A percentile compares a stretch with the other conserved stretches of the same genome.
Conservation (phyloP, 352 stramenopile genomes). For the Pythium periplocum region DNA sequence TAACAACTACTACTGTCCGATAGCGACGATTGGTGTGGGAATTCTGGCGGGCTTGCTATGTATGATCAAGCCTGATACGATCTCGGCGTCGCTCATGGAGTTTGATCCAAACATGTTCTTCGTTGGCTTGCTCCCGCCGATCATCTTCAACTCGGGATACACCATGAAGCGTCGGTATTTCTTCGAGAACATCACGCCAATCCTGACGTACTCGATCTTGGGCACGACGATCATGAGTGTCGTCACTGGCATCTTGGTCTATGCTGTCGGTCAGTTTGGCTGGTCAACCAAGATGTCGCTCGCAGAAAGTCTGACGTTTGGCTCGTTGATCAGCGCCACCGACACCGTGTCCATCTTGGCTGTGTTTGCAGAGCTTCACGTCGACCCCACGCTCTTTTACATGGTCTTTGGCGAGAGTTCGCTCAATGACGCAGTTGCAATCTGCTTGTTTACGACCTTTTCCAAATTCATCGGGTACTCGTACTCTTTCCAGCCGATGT, state of each 20-base stretch:
- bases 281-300: conserved; percentile 77
- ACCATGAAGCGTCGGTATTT: conserved; percentile 91
- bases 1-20: not conserved
- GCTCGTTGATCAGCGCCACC: conserved; percentile 90
- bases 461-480: conserved; percentile 89
- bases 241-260: conserved; percentile 74
- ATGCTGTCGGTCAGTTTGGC: conserved; percentile 54
- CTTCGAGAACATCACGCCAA: conserved; percentile 88
- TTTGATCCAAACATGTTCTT: conserved; percentile 94
- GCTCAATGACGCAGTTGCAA: conserved; percentile 92
- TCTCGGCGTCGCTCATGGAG: conserved; percentile 69
- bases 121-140: conserved; percentile 88
- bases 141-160: conserved; percentile 95
- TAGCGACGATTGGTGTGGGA: conserved; percentile 56
- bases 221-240: conserved; percentile 90
- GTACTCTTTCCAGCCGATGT: conserved; percentile 69
- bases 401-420: conserved; percentile 94
- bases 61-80: conserved; percentile 56
- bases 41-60: conserved; percentile 54
- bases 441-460: conserved; percentile 93
- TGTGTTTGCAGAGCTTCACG: conserved; percentile 88
- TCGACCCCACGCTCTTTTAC: conserved; percentile 92
- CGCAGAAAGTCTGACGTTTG: conserved; percentile 88
- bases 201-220: conserved; percentile 87
- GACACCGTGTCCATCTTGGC: conserved; percentile 92